Evolutionary conservation across 108 stramenopile genomes (phyloP).

Genomic region (Skeletonema marinoi): DNA sequence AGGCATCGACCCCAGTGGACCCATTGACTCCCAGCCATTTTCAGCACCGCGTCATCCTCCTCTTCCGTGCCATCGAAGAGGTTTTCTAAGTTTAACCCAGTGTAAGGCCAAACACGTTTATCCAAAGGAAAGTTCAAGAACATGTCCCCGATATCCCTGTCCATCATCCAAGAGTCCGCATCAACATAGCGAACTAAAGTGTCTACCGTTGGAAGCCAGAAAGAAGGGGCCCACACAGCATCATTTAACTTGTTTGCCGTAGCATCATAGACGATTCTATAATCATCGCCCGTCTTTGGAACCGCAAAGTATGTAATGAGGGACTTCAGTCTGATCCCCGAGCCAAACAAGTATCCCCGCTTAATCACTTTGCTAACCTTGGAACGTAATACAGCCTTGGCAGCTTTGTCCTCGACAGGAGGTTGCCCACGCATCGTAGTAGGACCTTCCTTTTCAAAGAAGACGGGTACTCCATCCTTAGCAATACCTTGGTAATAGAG

Average conservation of each 20-base stretch:
- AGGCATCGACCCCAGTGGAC: conserved; percentile 15
- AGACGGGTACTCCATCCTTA: not conserved
- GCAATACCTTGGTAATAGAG: not conserved
- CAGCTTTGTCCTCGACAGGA: not conserved
- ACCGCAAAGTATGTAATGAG: conserved; percentile 32
- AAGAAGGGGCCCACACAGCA: conserved; percentile 41
- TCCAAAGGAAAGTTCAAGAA: conserved; percentile 39
- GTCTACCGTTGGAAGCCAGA: conserved; percentile 32
- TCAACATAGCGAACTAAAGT: conserved; percentile 19
- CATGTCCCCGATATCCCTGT: conserved; percentile 43
- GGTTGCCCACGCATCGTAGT: not conserved
- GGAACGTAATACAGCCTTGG: not conserved
- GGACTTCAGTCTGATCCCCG: not conserved
- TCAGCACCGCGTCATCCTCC: not conserved
- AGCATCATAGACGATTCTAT: conserved; percentile 41
- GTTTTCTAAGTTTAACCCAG: conserved; percentile 18
- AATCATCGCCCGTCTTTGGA: conserved; percentile 24
- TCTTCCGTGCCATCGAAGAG: not conserved
- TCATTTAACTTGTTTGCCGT: conserved; percentile 35
- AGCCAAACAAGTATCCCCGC: not conserved
- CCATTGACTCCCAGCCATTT: conserved; percentile 9
- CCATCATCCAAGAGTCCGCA: conserved; percentile 5
- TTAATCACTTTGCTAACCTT: conserved; percentile 9
- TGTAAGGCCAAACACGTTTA: not conserved
- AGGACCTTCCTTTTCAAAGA: conserved; percentile 17